Evolutionary conservation across 202 grass and related monocot genomes (phyloP), one percentile per base, ranked within the genome.

Genomic region (Alloteropsis angusta): DNA sequence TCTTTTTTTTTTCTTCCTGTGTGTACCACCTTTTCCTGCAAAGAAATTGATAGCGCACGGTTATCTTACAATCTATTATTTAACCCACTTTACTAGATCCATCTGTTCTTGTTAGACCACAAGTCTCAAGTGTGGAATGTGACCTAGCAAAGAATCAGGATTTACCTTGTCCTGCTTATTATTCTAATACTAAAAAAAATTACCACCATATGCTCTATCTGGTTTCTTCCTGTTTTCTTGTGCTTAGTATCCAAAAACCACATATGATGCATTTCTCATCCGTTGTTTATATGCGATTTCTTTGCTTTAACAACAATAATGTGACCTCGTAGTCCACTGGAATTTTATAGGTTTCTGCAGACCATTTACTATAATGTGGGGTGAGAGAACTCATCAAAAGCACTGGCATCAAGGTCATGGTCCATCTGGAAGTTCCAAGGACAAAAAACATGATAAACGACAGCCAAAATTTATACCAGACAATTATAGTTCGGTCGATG

Each of bases 401-500:
- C 72, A 88, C 49, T 53, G 80, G 76, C 77, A 93, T 79, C 80
- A 84, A 32, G 65, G 53, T 63, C 78, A 86, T 66, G 74, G 14
- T 74, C 74, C 76, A 4, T 73, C 83, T 32, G 44, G 52, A 56
- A 71, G 65, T 79, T 92, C 91, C 63, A 90, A 87, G 60, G 69
- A 86, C 9, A 85, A 82, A 41, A 52, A 12, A 2, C 60, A 75
- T 15, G 79, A 55, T 37, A 78, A 30, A 46, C 41, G 59, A 6
- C 80, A 71, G 5, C 72, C 78, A 4, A 94, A 89, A 10, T 91
- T 88, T 26, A 98, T 98, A 69, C 81, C 89, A 28, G 95, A 98
- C 78, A 98, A 79, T 69, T 98, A 90, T 48, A 87, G 74, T 78
- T 92, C 95, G 0, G 85, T 98, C 3, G 92, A 98, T 76, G 85